Conservation (phyloP, 441 rosid genomes). For the Manihot esculenta region DNA sequence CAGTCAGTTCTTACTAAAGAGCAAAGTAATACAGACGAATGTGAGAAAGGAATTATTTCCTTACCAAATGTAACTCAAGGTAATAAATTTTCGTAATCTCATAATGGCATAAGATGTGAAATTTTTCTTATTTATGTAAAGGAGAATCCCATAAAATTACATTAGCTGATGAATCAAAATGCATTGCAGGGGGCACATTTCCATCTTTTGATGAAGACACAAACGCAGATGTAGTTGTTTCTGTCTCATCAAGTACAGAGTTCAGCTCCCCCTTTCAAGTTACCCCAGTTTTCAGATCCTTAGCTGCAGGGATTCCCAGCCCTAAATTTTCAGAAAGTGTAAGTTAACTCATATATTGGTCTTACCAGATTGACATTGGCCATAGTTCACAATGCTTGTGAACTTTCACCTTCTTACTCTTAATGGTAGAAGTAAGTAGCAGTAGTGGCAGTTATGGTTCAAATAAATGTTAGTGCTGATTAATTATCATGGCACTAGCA, state of each 20-base stretch:
- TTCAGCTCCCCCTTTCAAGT: constrained; percentile 86
- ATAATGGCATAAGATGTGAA: constrained; percentile 1
- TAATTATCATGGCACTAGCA: not conserved
- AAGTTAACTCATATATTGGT: constrained; percentile 37
- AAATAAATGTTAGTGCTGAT: not conserved
- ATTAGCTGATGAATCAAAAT: constrained; percentile 22
- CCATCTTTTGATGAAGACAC: constrained; percentile 43
- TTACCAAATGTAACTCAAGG: constrained; percentile 46
- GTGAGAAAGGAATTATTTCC: constrained; percentile 42
- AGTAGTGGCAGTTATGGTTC: not conserved
- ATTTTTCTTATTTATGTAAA: constrained; percentile 11
- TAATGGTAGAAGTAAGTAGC: not conserved
- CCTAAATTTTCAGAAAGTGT: constrained; percentile 99
- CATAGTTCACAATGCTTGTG: not conserved
- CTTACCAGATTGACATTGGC: constrained; percentile 9
- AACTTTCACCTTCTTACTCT: constrained; percentile 2
- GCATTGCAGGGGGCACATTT: constrained; percentile 41
- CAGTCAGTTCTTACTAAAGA: constrained; percentile 27
- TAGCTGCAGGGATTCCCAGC: constrained; percentile 97
- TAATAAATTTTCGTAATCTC: constrained; percentile 23
- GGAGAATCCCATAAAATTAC: not conserved
- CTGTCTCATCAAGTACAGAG: constrained; percentile 51
- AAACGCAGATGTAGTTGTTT: constrained; percentile 42
- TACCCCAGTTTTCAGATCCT: constrained; percentile 90
- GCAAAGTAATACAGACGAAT: constrained; percentile 29